phyloP scores from a whole-genome alignment of 1,139 yeast species.

The Candida sp. region DNA sequence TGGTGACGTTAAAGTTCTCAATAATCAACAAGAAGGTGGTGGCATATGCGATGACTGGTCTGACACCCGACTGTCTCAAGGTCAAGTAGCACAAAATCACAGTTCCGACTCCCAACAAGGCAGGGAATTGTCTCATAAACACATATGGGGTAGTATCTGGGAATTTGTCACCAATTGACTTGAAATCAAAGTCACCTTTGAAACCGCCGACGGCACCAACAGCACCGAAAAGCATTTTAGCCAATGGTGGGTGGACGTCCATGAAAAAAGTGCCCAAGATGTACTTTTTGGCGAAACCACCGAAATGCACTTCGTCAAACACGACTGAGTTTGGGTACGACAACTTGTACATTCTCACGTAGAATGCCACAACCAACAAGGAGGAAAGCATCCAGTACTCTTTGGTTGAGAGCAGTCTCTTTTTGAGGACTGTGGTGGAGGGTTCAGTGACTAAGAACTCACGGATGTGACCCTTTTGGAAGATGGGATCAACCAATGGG shows the following conservation, averaged over 20 bases:
- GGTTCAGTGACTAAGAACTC: conserved; percentile 34
- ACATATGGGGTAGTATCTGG: conserved; percentile 72
- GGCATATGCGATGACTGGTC: conserved; percentile 72
- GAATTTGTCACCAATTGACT: conserved; percentile 67
- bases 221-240: conserved; percentile 86
- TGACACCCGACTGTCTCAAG: conserved; percentile 84
- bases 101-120: conserved; percentile 81
- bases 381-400: conserved; percentile 43
- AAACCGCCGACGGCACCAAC: conserved; percentile 76
- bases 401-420: conserved; percentile 23
- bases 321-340: conserved; percentile 37
- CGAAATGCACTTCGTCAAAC: conserved; percentile 54
- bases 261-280: conserved; percentile 76
- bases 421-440: conserved; percentile 20
- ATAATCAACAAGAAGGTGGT: conserved; percentile 71
- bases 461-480: conserved; percentile 30
- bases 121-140: conserved; percentile 87
- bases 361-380: conserved; percentile 56
- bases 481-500: conserved; percentile 29
- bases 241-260: conserved; percentile 96
- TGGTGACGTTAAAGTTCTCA: conserved; percentile 89
- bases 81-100: conserved; percentile 80
- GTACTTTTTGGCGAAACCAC: conserved; percentile 79
- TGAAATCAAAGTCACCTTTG: conserved; percentile 75
- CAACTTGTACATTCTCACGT: conserved; percentile 43